Evolutionary conservation across 257 asterid genomes (phyloP), one percentile per base, ranked within the genome.

Genomic region (Ilex aquifolium): DNA sequence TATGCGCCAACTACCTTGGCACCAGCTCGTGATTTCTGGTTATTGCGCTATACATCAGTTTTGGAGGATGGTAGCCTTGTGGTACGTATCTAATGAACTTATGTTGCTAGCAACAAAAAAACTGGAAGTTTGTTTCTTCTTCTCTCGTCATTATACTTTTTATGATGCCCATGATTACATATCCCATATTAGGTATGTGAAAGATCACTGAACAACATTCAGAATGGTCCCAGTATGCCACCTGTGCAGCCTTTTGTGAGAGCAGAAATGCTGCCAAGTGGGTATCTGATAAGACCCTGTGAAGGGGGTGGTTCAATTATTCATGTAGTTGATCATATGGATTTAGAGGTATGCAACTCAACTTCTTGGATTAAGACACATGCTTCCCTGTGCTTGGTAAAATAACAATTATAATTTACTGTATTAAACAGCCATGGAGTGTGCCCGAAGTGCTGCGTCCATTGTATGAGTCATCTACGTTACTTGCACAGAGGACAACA

Each of bases 11-110:
- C 97, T 32, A 89, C 97, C 57, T 74, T 89, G 70, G 95, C 99
- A 11, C 95, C 95, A 44, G 95, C 96, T 74, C 97, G 99, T 61
- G 99, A 93, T 72, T 87, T 93, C 75, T 93, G 97, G 97, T 69
- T 93, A 44, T 77, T 93, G 11, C 95, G 97, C 46, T 87, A 93
- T 66, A 93, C 99, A 31, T 90, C 97, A 52, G 88, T 87, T 31
- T 85, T 84, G 97, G 99, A 90, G 79, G 97, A 93, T 49, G 97
- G 99, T 40, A 93, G 96, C 77, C 97, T 93, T n/a, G 97, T 87
- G 88, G 97, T 92, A 78, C 14, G 74, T 48, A 31, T 59, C 42
- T 6, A 4, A 50, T 27, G 30, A 59, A 27, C 7, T 21, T 17
- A 3, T 56, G n/a, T 31, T 60, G 21, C 30, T 6, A 31, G 49